These are phyloP conservation scores for Microbotryomycetes sp. DNA, from an alignment of 1,284 basidiomycete species.

Conservation along the genomic window DNA sequence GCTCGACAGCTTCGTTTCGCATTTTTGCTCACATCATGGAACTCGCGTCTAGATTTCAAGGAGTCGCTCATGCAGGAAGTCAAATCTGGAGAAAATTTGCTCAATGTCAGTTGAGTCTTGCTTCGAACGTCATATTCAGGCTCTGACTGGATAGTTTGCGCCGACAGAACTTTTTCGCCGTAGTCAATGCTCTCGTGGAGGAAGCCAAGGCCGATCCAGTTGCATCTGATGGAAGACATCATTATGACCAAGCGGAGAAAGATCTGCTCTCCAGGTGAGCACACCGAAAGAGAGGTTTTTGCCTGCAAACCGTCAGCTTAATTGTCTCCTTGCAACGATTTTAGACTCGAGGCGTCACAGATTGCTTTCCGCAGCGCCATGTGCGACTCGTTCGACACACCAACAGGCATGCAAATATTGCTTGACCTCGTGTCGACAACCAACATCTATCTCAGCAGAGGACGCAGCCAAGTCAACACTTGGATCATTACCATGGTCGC, in stretches of 20 bases:
- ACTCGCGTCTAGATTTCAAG: constrained; percentile 88
- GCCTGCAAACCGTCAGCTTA: too few species aligned
- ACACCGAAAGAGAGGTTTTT: too few species aligned
- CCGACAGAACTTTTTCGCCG: constrained; percentile 85
- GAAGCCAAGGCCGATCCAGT: constrained; percentile 44
- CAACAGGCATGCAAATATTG: constrained; percentile 67
- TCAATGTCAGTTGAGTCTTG: constrained; percentile 61
- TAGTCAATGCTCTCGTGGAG: constrained; percentile 65
- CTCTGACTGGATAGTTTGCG: neutral
- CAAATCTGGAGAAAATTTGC: constrained; percentile 70
- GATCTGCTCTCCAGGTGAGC: constrained; percentile 38
- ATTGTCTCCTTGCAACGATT: too few species aligned
- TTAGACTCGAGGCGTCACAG: constrained; percentile 71
- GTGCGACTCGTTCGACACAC: constrained; percentile 97
- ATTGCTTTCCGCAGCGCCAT: constrained; percentile 77
- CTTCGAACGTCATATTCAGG: neutral
- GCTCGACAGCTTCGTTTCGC: constrained; percentile 89
- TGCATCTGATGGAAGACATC: constrained; percentile 46
- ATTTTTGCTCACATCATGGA: constrained; percentile 90
- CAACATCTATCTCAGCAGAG: constrained; percentile 70
- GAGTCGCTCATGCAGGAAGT: constrained; percentile 81
- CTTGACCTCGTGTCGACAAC: constrained; percentile 79
- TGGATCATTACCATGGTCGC: constrained; percentile 66
- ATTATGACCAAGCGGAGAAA: constrained; percentile 48
- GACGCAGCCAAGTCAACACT: constrained; percentile 51